Evolutionary conservation across 805 yeast genomes (phyloP).

Genomic region (Saccharomycopsis fibuligera): DNA sequence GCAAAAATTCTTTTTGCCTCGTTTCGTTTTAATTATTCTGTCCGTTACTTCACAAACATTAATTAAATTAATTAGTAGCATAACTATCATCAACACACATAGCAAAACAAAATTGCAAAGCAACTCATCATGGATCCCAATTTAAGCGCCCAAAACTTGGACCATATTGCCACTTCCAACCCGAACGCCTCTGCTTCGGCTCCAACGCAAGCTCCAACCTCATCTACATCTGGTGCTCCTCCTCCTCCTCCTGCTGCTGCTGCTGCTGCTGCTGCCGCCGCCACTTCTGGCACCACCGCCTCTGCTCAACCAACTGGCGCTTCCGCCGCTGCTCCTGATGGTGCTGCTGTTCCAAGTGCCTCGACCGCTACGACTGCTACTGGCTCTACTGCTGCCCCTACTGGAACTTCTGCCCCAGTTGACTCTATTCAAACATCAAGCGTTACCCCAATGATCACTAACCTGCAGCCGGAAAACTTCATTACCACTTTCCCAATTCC

Average conservation of each 20-base stretch:
- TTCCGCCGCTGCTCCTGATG: neutral
- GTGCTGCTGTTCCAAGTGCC: neutral
- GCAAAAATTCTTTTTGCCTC: too few relatives aligned
- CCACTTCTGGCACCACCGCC: constrained; percentile 3
- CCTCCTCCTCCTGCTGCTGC: neutral
- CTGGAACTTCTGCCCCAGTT: neutral
- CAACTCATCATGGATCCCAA: neutral
- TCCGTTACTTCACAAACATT: too few relatives aligned
- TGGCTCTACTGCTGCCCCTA: neutral
- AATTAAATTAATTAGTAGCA: too few relatives aligned
- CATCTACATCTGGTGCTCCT: neutral
- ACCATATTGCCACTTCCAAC: neutral
- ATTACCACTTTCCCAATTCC: constrained; percentile 32
- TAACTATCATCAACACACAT: too few relatives aligned
- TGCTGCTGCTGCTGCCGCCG: neutral
- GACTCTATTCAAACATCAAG: neutral
- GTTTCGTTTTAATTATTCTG: too few relatives aligned
- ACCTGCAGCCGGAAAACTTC: constrained; percentile 29
- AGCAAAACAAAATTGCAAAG: too few relatives aligned
- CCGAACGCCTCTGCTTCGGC: neutral
- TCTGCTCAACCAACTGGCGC: too few relatives aligned
- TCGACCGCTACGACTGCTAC: too few relatives aligned
- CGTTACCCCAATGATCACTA: constrained; percentile 16
- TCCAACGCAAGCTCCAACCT: too few relatives aligned
- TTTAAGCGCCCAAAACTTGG: neutral